Evolutionary conservation across 495 filamentous ascomycete genomes (phyloP).

Genomic region (Pseudotulostoma volvatum): DNA sequence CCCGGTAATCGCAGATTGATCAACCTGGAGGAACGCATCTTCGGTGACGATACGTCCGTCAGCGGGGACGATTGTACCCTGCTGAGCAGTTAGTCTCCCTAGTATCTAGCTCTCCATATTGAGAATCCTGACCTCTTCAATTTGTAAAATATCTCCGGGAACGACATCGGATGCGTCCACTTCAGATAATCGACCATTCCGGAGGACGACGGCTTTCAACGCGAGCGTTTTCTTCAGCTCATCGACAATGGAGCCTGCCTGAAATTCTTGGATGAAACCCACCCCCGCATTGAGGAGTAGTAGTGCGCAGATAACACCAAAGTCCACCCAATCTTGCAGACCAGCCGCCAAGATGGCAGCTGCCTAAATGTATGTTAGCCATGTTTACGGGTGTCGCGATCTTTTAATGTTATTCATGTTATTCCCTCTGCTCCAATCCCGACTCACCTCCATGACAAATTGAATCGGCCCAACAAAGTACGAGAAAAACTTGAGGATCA

Average conservation of each 20-base stretch:
- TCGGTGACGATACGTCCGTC: conserved; percentile 73
- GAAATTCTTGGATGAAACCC: conserved; percentile 78
- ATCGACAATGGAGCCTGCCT: conserved; percentile 83
- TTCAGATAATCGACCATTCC: conserved; percentile 54
- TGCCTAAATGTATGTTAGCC: conserved; percentile 39
- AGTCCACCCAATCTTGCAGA: conserved; percentile 63
- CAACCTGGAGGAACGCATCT: conserved; percentile 69
- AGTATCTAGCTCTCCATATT: neutral
- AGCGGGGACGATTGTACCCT: conserved; percentile 77
- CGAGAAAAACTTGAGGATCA: conserved; percentile 65
- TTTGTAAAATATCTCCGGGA: conserved; percentile 74
- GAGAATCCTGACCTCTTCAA: conserved; percentile 48
- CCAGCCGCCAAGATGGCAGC: conserved; percentile 61
- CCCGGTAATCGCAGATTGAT: conserved; percentile 83
- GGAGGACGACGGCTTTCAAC: conserved; percentile 68
- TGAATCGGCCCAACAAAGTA: conserved; percentile 87
- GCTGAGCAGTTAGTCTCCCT: neutral
- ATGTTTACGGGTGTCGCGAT: no score
- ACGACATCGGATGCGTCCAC: conserved; percentile 67
- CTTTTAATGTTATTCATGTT: no score
- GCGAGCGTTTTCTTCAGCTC: conserved; percentile 81
- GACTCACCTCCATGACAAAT: conserved; percentile 82
- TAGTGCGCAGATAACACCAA: conserved; percentile 61
- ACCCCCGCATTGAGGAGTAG: conserved; percentile 67
- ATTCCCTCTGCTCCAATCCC: no score